These are phyloP conservation scores for Phlebiopsis flavidoalba DNA, from an alignment of 768 basidiomycete genomes.

Conservation along the genomic window DNA sequence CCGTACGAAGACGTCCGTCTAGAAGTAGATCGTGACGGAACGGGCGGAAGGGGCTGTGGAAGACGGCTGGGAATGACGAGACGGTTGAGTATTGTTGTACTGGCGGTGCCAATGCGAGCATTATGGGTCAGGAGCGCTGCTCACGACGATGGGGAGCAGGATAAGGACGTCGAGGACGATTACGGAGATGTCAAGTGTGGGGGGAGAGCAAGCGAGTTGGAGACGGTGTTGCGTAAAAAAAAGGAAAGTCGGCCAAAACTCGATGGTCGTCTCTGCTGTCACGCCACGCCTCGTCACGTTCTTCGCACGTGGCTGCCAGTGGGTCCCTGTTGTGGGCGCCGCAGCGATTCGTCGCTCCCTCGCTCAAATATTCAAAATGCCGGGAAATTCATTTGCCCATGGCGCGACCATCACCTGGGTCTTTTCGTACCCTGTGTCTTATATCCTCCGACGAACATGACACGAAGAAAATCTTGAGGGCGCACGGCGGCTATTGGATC, in stretches of 20 bases:
- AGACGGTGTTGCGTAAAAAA: background rate
- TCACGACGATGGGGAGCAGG: background rate
- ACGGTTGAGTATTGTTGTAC: conserved; percentile 10
- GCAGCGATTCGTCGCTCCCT: background rate
- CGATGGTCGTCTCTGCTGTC: conserved; percentile 1
- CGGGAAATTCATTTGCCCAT: background rate
- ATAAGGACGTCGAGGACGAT: background rate
- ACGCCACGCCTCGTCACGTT: conserved; percentile 3
- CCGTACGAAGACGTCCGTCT: conserved; percentile 7
- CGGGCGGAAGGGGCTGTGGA: conserved; percentile 5
- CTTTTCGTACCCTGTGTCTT: background rate
- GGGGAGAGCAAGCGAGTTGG: background rate
- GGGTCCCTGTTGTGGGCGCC: conserved; percentile 6
- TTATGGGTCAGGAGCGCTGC: background rate
- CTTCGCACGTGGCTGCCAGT: conserved; percentile 4
- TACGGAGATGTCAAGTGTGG: background rate
- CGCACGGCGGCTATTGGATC: background rate
- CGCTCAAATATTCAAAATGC: background rate
- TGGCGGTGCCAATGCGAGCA: conserved; percentile 17
- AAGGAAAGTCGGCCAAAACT: conserved; percentile 3
- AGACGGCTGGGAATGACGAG: conserved; percentile 10
- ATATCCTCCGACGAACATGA: background rate
- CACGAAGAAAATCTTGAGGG: background rate
- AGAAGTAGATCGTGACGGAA: conserved; percentile 4
- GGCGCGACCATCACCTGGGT: background rate